Conservation (phyloP, 192 early-diverging fungal species). For the Geosiphon pyriformis region DNA sequence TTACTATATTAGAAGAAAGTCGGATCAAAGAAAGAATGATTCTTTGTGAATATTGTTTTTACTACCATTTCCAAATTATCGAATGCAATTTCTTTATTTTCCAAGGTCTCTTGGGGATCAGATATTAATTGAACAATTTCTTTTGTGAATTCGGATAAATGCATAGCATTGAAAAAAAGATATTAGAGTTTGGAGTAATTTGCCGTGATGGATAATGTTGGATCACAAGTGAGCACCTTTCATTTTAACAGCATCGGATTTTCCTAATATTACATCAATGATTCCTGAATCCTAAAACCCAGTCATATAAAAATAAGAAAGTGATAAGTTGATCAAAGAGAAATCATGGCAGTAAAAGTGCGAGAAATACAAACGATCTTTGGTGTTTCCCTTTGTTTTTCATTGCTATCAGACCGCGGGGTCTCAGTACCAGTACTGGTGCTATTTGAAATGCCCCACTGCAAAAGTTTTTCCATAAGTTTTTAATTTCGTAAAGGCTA, state of each 20-base stretch:
- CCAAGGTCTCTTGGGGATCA: slow-evolving; percentile 49
- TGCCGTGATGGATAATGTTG: background rate
- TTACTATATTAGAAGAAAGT: no score
- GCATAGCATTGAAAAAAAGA: background rate
- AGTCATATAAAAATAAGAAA: background rate
- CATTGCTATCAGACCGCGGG: background rate
- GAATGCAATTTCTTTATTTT: slow-evolving; percentile 73
- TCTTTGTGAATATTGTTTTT: no score
- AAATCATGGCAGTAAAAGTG: no score
- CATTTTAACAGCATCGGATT: slow-evolving; percentile 84
- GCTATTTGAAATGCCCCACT: no score
- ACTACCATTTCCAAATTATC: slow-evolving; percentile 86
- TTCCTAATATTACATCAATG: slow-evolving; percentile 90
- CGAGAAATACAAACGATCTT: no score
- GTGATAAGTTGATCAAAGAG: no score
- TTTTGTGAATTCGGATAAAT: slow-evolving; percentile 2
- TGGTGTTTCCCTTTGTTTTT: background rate
- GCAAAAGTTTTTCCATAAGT: no score
- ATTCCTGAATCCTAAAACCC: slow-evolving; percentile 67
- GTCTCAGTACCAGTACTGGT: no score
- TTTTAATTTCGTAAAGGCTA: no score
- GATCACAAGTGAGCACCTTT: slow-evolving; percentile 35
- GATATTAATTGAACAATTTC: slow-evolving; percentile 74
- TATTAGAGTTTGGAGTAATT: background rate
- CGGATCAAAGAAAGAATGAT: slow-evolving; percentile 30